These are phyloP conservation scores for Hypoxylon sp. DNA, from an alignment of 2,329 filamentous ascomycete genomes.

Conservation along the genomic window DNA sequence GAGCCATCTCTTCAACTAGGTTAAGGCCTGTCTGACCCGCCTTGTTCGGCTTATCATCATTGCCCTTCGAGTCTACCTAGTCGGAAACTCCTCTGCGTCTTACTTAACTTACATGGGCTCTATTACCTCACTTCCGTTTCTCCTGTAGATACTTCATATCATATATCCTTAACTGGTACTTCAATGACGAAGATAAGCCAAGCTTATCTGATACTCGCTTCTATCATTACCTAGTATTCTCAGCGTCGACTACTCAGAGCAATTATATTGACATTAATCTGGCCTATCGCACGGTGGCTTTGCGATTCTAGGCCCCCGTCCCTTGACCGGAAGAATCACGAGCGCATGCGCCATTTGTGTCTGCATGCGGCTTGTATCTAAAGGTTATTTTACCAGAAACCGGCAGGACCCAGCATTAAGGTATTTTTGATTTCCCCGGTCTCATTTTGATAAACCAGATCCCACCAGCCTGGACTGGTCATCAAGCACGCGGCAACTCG, in stretches of 20 bases:
- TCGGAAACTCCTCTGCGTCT: slow-evolving; percentile 25
- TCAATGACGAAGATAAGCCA: slow-evolving; percentile 72
- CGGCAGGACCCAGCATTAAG: slow-evolving; percentile 40
- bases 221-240: slow-evolving; percentile 65
- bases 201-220: slow-evolving; percentile 70
- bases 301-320: slow-evolving; percentile 31
- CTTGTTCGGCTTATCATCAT: slow-evolving; percentile 27
- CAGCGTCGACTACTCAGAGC: slow-evolving; percentile 37
- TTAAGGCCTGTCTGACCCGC: slow-evolving; percentile 23
- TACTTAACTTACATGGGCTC: slow-evolving; percentile 30
- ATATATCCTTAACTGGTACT: slow-evolving; percentile 42
- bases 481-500: slow-evolving; percentile 41
- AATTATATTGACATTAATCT: slow-evolving; percentile 33
- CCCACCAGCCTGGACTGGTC: slow-evolving; percentile 42
- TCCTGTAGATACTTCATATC: slow-evolving; percentile 42
- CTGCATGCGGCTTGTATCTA: slow-evolving; percentile 37
- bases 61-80: slow-evolving; percentile 17
- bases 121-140: slow-evolving; percentile 37
- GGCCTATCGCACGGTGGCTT: slow-evolving; percentile 34
- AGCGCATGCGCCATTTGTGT: slow-evolving; percentile 41
- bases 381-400: slow-evolving; percentile 38
- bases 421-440: slow-evolving; percentile 38
- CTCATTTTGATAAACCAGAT: slow-evolving; percentile 40
- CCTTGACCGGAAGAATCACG: slow-evolving; percentile 38
- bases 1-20: slow-evolving; percentile 24